Evolutionary conservation across 225 moss, liverwort and hornwort genomes (phyloP).

Genomic region (Anthoceros angustus): DNA sequence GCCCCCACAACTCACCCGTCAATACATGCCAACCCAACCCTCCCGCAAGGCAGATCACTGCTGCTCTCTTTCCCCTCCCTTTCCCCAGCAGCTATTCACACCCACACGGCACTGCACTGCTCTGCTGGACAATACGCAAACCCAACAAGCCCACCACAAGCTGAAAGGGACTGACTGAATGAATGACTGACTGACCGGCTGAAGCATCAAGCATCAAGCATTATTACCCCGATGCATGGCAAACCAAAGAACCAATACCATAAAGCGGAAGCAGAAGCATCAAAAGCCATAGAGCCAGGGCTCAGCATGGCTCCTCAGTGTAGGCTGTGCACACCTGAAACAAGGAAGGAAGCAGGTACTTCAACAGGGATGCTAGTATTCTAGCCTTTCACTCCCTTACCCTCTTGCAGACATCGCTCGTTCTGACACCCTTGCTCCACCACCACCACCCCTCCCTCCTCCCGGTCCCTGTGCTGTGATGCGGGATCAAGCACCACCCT

Average conservation of each 20-base stretch:
- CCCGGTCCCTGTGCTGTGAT: too few relatives aligned
- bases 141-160: background rate
- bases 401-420: background rate
- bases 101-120: background rate
- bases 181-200: too few relatives aligned
- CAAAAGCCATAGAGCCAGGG: background rate
- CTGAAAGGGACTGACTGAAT: background rate
- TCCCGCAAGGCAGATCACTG: slow-evolving; percentile 30
- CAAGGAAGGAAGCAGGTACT: background rate
- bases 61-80: slow-evolving; percentile 21
- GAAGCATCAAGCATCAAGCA: too few relatives aligned
- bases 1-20: slow-evolving; percentile 28
- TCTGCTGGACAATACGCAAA: background rate
- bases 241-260: slow-evolving; percentile 5
- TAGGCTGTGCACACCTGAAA: background rate
- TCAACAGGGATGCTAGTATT: background rate
- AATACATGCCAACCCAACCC: slow-evolving; percentile 33
- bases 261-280: slow-evolving; percentile 4
- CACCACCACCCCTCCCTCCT: too few relatives aligned
- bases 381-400: background rate
- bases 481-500: too few relatives aligned
- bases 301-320: background rate
- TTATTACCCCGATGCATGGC: background rate
- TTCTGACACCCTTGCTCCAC: too few relatives aligned
- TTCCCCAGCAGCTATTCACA: slow-evolving; percentile 10